These are phyloP conservation scores for Daldinia sp. DNA, from an alignment of 2,329 filamentous ascomycete species.

Conservation along the genomic window DNA sequence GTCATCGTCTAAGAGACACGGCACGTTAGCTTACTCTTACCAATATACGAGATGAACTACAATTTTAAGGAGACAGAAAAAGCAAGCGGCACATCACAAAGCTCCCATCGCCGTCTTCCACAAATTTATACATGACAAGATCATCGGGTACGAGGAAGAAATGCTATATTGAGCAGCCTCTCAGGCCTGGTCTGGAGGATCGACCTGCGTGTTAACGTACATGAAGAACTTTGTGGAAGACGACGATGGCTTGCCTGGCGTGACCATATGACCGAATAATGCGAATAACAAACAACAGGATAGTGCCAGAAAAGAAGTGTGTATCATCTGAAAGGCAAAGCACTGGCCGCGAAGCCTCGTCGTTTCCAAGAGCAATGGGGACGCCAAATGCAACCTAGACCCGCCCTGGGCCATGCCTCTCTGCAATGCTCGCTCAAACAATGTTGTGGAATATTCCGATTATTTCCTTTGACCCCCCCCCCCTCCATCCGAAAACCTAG, in stretches of 20 bases:
- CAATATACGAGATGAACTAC: slow-evolving; percentile 39
- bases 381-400: slow-evolving; percentile 49
- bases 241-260: slow-evolving; percentile 74
- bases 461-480: slow-evolving; percentile 42
- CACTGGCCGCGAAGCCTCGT: slow-evolving; percentile 44
- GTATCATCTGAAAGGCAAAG: slow-evolving; percentile 46
- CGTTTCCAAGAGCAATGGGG: slow-evolving; percentile 48
- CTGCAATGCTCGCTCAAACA: slow-evolving; percentile 58
- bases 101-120: slow-evolving; percentile 71
- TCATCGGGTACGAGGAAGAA: slow-evolving; percentile 52
- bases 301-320: slow-evolving; percentile 41
- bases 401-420: slow-evolving; percentile 49
- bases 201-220: slow-evolving; percentile 69
- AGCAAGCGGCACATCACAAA: slow-evolving; percentile 59
- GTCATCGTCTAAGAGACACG: slow-evolving; percentile 65
- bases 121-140: slow-evolving; percentile 52
- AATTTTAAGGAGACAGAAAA: slow-evolving; percentile 44
- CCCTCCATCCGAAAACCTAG: slow-evolving; percentile 42
- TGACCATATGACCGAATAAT: slow-evolving; percentile 52
- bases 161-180: slow-evolving; percentile 60
- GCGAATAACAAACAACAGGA: slow-evolving; percentile 40
- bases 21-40: slow-evolving; percentile 52
- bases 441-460: slow-evolving; percentile 48
- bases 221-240: slow-evolving; percentile 69
- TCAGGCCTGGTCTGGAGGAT: slow-evolving; percentile 47